phyloP scores from a whole-genome alignment of 169 alveolate species.

The Eimeria sp. region DNA sequence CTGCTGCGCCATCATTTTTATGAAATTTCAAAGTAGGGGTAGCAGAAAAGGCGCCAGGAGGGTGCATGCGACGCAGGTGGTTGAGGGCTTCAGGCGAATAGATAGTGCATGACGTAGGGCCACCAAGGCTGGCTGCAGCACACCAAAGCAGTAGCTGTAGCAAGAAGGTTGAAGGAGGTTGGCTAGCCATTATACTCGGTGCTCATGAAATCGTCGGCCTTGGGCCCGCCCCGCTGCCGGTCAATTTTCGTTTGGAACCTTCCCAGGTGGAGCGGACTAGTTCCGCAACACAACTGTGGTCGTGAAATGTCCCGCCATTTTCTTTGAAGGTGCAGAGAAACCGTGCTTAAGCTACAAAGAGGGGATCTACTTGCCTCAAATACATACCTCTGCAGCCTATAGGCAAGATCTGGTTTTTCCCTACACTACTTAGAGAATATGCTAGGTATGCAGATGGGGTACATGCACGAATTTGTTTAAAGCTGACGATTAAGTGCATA shows the following conservation, averaged over 20 bases:
- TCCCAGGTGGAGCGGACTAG: background rate
- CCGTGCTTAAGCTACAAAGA: background rate
- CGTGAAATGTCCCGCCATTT: background rate
- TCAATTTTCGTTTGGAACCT: background rate
- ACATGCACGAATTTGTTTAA: background rate
- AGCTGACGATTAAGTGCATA: background rate
- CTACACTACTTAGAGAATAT: no score
- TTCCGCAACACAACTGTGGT: background rate
- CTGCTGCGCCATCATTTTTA: background rate
- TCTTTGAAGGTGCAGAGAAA: background rate
- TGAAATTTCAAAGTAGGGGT: background rate
- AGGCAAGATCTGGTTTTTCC: no score
- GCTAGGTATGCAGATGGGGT: no score
- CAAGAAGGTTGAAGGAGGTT: background rate
- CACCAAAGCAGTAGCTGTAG: background rate
- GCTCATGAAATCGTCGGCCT: background rate
- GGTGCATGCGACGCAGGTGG: background rate
- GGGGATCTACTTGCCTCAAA: background rate
- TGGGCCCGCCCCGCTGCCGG: background rate
- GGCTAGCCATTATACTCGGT: background rate
- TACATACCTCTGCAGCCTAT: background rate
- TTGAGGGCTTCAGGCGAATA: background rate
- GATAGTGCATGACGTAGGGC: background rate
- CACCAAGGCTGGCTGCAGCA: background rate
- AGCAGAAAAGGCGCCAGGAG: background rate